These are phyloP conservation scores for Anethum foeniculum DNA, from an alignment of 140 eudicot genomes.

Conservation along the genomic window DNA sequence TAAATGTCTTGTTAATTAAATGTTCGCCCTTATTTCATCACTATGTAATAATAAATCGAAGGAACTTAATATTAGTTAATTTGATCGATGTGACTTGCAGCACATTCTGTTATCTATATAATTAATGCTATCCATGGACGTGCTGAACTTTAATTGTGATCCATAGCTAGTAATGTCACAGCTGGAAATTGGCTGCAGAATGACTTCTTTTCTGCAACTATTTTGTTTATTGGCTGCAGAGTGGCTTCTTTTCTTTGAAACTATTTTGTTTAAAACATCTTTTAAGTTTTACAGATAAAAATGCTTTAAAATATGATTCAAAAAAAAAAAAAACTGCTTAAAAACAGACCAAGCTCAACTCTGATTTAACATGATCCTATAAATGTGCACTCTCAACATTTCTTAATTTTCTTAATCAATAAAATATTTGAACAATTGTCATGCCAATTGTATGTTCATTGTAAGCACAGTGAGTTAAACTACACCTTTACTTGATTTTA, in stretches of 20 bases:
- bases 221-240: neutral
- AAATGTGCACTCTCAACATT: neutral
- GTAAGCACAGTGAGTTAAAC: neutral
- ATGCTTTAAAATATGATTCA: neutral
- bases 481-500: neutral
- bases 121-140: neutral
- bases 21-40: neutral
- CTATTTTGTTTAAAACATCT: neutral
- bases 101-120: neutral
- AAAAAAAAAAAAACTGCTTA: neutral
- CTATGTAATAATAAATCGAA: neutral
- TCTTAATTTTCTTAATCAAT: neutral
- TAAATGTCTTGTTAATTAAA: neutral
- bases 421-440: neutral
- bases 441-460: neutral
- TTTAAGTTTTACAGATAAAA: neutral
- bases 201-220: neutral
- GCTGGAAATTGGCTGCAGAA: neutral
- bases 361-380: neutral
- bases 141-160: neutral
- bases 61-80: neutral
- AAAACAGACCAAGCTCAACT: neutral
- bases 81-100: neutral
- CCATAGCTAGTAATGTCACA: neutral
- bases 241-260: neutral